Percentiles rank a stretch among this genome's conserved stretches.
phyloP scores from a whole-genome alignment of 306 rosid species.

The Ammopiptanthus mongolicus region DNA sequence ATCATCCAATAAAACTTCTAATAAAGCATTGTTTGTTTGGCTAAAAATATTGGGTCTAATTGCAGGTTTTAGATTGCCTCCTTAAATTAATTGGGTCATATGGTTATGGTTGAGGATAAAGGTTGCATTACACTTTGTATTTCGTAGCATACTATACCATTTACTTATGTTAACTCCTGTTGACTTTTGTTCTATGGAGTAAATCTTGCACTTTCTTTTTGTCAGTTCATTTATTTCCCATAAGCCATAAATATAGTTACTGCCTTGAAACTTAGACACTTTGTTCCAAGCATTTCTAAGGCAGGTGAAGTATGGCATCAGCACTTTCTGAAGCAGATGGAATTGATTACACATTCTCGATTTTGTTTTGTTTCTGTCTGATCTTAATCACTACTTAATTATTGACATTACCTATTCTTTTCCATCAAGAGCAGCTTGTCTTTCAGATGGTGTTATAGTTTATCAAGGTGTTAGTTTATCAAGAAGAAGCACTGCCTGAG shows the following conservation, averaged over 20 bases:
- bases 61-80: conserved; percentile 81
- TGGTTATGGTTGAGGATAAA: conserved; percentile 40
- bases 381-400: background rate
- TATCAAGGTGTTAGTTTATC: background rate
- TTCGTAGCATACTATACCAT: conserved; percentile 45
- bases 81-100: conserved; percentile 45
- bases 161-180: too few relatives aligned
- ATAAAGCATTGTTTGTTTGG: background rate
- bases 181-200: too few relatives aligned
- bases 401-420: conserved; percentile 8
- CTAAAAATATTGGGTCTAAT: conserved; percentile 21
- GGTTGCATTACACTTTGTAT: conserved; percentile 28
- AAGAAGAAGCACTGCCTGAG: conserved; percentile 59
- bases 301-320: conserved; percentile 69
- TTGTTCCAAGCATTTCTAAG: too few relatives aligned
- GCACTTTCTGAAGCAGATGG: conserved; percentile 96
- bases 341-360: conserved; percentile 62
- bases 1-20: background rate
- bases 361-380: conserved; percentile 7
- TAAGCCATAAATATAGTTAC: too few relatives aligned
- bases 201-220: too few relatives aligned
- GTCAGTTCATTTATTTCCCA: too few relatives aligned
- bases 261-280: too few relatives aligned
- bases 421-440: conserved; percentile 54
- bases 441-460: too few relatives aligned